These are phyloP conservation scores for Dalbergia cochinchinensis DNA, from an alignment of 306 rosid genomes.

Conservation along the genomic window DNA sequence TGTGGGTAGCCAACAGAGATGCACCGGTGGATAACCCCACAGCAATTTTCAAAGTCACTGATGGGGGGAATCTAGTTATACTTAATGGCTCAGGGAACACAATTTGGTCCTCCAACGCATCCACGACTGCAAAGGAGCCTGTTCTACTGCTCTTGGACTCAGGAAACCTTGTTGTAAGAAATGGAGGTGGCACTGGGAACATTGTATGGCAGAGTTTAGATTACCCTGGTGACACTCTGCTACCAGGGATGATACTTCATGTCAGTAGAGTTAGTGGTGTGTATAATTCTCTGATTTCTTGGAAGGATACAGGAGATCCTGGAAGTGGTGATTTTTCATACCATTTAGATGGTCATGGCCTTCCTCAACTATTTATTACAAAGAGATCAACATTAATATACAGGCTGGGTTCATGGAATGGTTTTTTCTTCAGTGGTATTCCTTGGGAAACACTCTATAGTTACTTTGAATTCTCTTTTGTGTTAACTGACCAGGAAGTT, in stretches of 20 bases:
- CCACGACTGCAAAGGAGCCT: conserved; percentile 18
- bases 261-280: conserved; percentile 8
- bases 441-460: neutral
- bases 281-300: conserved; percentile 23
- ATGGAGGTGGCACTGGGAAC: neutral
- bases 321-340: conserved; percentile 35
- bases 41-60: conserved; percentile 22
- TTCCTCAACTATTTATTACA: conserved; percentile 35
- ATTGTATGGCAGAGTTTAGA: conserved; percentile 55
- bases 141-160: conserved; percentile 35
- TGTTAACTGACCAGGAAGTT: conserved; percentile 33
- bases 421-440: conserved; percentile 9
- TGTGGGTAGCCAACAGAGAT: conserved; percentile 50
- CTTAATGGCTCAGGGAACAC: conserved; percentile 32
- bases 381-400: neutral
- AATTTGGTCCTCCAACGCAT: conserved; percentile 44
- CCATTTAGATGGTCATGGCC: conserved; percentile 33
- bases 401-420: conserved; percentile 49
- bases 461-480: conserved; percentile 7
- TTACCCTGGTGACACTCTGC: conserved; percentile 43
- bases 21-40: neutral
- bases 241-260: conserved; percentile 40
- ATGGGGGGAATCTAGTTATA: conserved; percentile 38
- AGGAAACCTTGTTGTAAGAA: conserved; percentile 42
- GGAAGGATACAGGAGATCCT: conserved; percentile 24